phyloP scores from a whole-genome alignment of 306 rosid species.

The Delonix regia region DNA sequence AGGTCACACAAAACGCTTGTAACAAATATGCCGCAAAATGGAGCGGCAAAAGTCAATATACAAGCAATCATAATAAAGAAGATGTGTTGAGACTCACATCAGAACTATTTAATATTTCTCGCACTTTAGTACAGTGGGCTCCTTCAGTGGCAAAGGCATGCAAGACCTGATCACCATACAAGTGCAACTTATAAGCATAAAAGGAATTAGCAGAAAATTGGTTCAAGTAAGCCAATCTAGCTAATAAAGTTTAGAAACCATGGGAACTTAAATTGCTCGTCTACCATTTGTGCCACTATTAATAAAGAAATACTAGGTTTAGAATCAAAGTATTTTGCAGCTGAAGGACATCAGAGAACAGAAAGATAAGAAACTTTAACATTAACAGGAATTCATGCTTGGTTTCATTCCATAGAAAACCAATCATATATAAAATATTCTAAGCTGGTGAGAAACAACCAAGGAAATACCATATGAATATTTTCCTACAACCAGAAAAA shows the following conservation, averaged over 20 bases:
- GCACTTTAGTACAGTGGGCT: conserved; percentile 95
- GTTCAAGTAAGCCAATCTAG: conserved; percentile 1
- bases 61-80: not conserved
- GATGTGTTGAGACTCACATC: conserved; percentile 62
- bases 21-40: not conserved
- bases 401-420: conserved; percentile 16
- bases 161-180: conserved; percentile 70
- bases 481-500: not conserved
- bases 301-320: conserved; percentile 15
- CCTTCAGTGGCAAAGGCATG: conserved; percentile 99
- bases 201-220: conserved; percentile 11
- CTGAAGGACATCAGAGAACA: conserved; percentile 14
- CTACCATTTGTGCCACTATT: not conserved
- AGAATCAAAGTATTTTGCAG: conserved; percentile 21
- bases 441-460: conserved; percentile 11
- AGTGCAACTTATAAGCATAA: conserved; percentile 25
- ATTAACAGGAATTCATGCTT: not conserved
- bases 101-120: conserved; percentile 83
- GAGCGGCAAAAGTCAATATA: not conserved
- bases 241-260: conserved; percentile 7
- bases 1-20: not conserved
- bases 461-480: not conserved
- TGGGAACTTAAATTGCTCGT: not conserved
- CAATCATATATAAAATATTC: not conserved
- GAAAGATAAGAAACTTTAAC: not conserved